Evolutionary conservation across 352 stramenopile species (phyloP).

Genomic region (Globisporangium spiculum): DNA sequence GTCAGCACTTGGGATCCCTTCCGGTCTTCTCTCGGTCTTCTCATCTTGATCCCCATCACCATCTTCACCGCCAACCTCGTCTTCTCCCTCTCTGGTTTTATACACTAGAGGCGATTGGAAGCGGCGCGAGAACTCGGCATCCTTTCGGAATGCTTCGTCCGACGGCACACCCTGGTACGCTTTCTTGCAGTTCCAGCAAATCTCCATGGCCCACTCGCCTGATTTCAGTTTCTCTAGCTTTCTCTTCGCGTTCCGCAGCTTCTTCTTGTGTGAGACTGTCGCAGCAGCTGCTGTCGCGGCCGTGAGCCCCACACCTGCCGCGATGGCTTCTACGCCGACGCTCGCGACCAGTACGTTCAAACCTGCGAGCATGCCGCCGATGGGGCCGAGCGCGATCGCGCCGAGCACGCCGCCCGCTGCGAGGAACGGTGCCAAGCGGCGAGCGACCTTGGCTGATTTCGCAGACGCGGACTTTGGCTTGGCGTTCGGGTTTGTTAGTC

Average conservation of each 20-base stretch:
- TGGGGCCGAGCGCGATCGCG: conserved; percentile 47
- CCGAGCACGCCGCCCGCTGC: conserved; percentile 57
- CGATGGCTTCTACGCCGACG: conserved; percentile 51
- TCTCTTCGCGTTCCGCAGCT: conserved; percentile 36
- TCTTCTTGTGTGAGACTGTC: conserved; percentile 49
- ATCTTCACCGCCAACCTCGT: neutral
- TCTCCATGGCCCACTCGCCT: conserved; percentile 64
- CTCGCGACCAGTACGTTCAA: conserved; percentile 55
- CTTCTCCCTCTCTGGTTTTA: neutral
- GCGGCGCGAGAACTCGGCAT: conserved; percentile 48
- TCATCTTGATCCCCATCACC: neutral
- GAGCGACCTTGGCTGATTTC: conserved; percentile 16
- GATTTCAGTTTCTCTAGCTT: conserved; percentile 40
- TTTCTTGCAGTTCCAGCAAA: conserved; percentile 68
- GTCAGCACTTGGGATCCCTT: conserved; percentile 19
- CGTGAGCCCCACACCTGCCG: conserved; percentile 57
- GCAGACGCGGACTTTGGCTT: conserved; percentile 3
- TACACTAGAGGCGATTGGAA: conserved; percentile 30
- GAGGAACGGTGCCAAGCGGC: conserved; percentile 42
- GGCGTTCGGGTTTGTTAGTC: neutral
- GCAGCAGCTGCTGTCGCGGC: conserved; percentile 51
- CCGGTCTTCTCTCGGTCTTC: neutral
- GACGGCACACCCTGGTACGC: conserved; percentile 34
- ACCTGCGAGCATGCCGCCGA: conserved; percentile 46
- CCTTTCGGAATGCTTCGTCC: conserved; percentile 53